Evolutionary conservation across 2,329 filamentous ascomycete genomes (phyloP).

Genomic region (Calonectria montana): DNA sequence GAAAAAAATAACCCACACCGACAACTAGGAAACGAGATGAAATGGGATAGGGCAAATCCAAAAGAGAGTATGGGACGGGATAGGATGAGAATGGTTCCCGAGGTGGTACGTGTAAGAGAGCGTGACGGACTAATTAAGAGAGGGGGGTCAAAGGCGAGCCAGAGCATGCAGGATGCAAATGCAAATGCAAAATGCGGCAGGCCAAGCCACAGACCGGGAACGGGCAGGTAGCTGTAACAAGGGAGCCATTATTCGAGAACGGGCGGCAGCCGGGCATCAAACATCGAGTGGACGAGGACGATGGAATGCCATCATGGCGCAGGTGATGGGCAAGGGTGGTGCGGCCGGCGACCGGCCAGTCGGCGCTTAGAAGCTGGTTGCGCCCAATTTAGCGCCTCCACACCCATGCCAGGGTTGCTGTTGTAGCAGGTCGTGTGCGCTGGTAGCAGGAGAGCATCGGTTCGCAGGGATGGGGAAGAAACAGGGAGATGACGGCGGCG

Average conservation of each 20-base stretch:
- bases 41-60: conserved; percentile 39
- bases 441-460: conserved; percentile 17
- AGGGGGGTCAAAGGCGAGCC: background rate
- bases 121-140: conserved; percentile 3
- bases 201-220: conserved; percentile 15
- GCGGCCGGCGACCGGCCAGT: conserved; percentile 45
- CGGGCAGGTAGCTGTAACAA: conserved; percentile 14
- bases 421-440: conserved; percentile 14
- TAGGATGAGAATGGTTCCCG: conserved; percentile 24
- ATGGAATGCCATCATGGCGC: conserved; percentile 39
- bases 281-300: conserved; percentile 41
- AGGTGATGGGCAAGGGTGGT: conserved; percentile 48
- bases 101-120: conserved; percentile 5
- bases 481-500: conserved; percentile 42
- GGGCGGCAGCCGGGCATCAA: conserved; percentile 34
- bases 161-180: conserved; percentile 14
- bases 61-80: conserved; percentile 19
- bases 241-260: conserved; percentile 22
- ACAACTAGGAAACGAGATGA: conserved; percentile 14
- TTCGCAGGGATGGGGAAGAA: conserved; percentile 15
- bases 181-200: conserved; percentile 19
- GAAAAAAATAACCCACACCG: conserved; percentile 5
- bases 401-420: conserved; percentile 33
- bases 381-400: conserved; percentile 38
- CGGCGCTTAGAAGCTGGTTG: conserved; percentile 47